Evolutionary conservation across 139 green algal species (phyloP).

Genomic region (Bryopsis sp.): DNA sequence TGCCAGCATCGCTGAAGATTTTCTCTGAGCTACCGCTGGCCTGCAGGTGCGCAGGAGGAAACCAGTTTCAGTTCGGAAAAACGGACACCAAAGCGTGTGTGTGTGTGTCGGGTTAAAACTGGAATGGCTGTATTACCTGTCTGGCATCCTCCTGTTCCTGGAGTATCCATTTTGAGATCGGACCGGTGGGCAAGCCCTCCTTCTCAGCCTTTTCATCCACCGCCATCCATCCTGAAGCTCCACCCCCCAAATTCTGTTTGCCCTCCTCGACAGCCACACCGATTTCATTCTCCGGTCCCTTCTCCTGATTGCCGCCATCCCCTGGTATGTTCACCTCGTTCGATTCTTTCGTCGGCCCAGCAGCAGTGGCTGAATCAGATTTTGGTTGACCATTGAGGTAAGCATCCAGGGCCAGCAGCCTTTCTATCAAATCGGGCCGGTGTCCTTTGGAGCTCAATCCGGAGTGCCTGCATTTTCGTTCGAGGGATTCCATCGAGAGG

Average conservation of each 20-base stretch:
- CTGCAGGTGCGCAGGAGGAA: no score
- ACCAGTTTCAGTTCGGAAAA: no score
- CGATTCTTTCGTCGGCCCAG: neutral
- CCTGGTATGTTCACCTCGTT: neutral
- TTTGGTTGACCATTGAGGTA: constrained; percentile 19
- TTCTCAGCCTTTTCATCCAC: constrained; percentile 53
- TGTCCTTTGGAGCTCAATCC: constrained; percentile 49
- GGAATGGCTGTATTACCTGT: no score
- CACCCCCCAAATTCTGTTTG: no score
- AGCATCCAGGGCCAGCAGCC: constrained; percentile 28
- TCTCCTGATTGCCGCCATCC: neutral
- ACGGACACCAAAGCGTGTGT: no score
- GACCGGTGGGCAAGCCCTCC: constrained; percentile 25
- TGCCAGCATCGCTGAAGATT: constrained; percentile 22
- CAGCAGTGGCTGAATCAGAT: neutral
- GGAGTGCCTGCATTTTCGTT: constrained; percentile 41
- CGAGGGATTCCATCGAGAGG: constrained; percentile 49
- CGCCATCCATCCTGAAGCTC: constrained; percentile 43
- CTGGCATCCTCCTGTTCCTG: constrained; percentile 27
- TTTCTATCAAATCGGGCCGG: constrained; percentile 26
- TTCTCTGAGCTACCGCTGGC: neutral
- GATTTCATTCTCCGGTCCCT: constrained; percentile 6
- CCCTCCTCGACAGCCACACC: constrained; percentile 8
- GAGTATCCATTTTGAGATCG: constrained; percentile 47
- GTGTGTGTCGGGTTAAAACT: no score